Base-by-base conservation (phyloP, 768 basidiomycete genomes). In the Hebeloma cylindrosporum region DNA sequence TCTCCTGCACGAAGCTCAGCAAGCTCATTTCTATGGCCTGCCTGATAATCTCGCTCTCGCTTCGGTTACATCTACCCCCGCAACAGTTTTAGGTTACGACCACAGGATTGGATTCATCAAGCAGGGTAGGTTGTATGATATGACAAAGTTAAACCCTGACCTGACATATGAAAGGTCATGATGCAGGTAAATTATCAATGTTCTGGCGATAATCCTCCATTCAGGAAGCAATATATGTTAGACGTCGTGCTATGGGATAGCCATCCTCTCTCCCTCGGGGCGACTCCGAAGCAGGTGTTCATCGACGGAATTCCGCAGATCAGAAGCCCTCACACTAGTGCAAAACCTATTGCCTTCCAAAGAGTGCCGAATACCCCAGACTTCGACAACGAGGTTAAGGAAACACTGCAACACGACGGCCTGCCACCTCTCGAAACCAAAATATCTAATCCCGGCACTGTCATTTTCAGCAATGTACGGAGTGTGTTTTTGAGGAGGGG, bases 221-320 rank as follows among this genome's bases (percentile, higher is more conserved):
- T n/a, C n/a, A n/a, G n/a, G n/a, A n/a, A 20, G 18, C 36, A 22
- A 3, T 18, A 40, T 3, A 13, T 18, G 22, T 20, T 28, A 70
- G 85, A 91, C 60, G 33, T 89, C 38, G 82, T 90, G 10, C 56
- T 89, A 2, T 86, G 84, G 83, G 84, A 86, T 54, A 80, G 77
- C 27, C 88, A 90, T 62, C 90, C 90, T 1, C 72, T 93, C 11
- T 69, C 79, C 1, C 69, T 93, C 8, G 87, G 87, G 16, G 87
- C 88, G 16, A 82, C 88, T 0, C 89, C 89, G 3, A 72, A 74
- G 38, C 88, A 92, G 67, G 87, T 89, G 7, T 90, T 76, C 65
- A 88, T 93, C 48, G 91, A 94, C 53, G 92, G 91, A 3, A 84
- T 93, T 46, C 59, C 85, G 0, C 91, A 94, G 55, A 54, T 85